A percentile compares a stretch with the other conserved stretches of the same genome.
phyloP scores from a whole-genome alignment of 305 asterid genomes.

The Fraxinus ornus region DNA sequence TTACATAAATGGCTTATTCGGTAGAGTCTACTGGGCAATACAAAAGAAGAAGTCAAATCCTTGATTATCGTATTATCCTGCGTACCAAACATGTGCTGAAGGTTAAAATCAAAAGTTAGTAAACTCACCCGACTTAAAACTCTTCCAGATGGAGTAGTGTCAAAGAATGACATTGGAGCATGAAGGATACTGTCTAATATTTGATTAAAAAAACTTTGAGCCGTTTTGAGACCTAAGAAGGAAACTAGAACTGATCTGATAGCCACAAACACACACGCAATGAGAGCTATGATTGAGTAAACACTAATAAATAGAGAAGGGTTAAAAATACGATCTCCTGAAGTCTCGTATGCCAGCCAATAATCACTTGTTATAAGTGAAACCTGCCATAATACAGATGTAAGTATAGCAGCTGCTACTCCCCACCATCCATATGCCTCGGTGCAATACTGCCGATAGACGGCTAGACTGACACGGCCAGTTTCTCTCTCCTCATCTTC shows the following conservation, averaged over 20 bases:
- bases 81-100: background rate
- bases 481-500: slow-evolving; percentile 70
- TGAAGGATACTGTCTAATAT: slow-evolving; percentile 51
- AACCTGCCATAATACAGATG: slow-evolving; percentile 47
- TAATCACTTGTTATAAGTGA: slow-evolving; percentile 50
- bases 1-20: background rate
- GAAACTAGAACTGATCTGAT: slow-evolving; percentile 37
- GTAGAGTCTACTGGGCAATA: background rate
- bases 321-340: slow-evolving; percentile 33
- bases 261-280: slow-evolving; percentile 28
- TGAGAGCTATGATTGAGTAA: slow-evolving; percentile 40
- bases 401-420: slow-evolving; percentile 32
- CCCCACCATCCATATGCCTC: slow-evolving; percentile 75
- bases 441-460: slow-evolving; percentile 53
- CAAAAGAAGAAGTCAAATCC: background rate
- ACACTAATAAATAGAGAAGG: slow-evolving; percentile 45
- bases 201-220: slow-evolving; percentile 51
- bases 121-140: slow-evolving; percentile 58
- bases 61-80: background rate
- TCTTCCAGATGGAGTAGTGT: slow-evolving; percentile 88
- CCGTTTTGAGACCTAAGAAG: slow-evolving; percentile 49
- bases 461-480: slow-evolving; percentile 49
- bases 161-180: slow-evolving; percentile 89
- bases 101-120: background rate
- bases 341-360: slow-evolving; percentile 76